These are phyloP conservation scores for Aspergillus mulundensis DNA, from an alignment of 495 filamentous ascomycete genomes.

Conservation along the genomic window DNA sequence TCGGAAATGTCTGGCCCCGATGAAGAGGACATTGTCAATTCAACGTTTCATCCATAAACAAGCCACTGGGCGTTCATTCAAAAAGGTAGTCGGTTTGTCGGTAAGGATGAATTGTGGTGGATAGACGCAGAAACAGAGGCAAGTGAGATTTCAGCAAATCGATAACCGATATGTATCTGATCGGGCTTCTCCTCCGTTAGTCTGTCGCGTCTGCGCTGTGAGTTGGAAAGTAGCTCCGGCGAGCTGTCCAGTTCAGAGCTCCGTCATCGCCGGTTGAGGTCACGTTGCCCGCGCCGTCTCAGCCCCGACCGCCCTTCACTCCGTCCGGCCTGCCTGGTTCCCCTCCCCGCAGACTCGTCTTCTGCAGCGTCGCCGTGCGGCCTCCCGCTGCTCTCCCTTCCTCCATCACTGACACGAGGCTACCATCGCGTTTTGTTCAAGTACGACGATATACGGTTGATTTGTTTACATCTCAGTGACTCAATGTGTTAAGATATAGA, in stretches of 20 bases:
- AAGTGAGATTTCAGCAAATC: not conserved
- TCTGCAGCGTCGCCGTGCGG: conserved; percentile 17
- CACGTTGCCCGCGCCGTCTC: conserved; percentile 20
- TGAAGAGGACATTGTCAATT: conserved; percentile 39
- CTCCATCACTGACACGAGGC: conserved; percentile 16
- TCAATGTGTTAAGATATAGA: conserved; percentile 13
- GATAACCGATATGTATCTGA: not conserved
- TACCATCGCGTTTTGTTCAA: conserved; percentile 9
- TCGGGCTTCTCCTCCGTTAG: not conserved
- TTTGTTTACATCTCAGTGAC: conserved; percentile 6
- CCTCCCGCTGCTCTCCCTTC: conserved; percentile 13
- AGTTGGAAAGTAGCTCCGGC: not conserved
- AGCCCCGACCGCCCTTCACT: conserved; percentile 5
- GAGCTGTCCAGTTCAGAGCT: conserved; percentile 14
- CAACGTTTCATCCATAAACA: conserved; percentile 18
- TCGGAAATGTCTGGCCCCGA: conserved; percentile 55
- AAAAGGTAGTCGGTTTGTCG: not conserved
- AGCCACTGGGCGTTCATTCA: not conserved
- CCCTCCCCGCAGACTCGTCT: conserved; percentile 13
- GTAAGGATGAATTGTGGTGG: not conserved
- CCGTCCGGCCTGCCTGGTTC: not conserved
- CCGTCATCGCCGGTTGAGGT: conserved; percentile 20
- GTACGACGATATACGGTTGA: conserved; percentile 10
- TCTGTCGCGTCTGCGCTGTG: not conserved
- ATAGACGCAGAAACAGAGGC: not conserved